Evolutionary conservation across 1,284 basidiomycete genomes (phyloP), one percentile per base, ranked within the genome.

Genomic region (Cryptococcus sp.): DNA sequence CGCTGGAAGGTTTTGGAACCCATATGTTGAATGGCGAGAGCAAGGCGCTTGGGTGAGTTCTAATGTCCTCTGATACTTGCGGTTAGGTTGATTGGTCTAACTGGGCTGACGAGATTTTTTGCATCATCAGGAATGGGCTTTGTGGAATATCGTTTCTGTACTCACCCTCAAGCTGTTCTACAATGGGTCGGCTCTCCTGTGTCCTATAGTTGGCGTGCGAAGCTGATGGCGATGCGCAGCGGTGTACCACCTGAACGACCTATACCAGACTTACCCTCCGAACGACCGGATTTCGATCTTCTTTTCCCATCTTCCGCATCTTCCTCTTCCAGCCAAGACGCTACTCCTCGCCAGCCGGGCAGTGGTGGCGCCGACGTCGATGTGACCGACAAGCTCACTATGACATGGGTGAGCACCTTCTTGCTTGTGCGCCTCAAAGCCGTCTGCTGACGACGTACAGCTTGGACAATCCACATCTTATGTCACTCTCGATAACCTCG

Each of bases 11-110:
- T 76, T 71, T 60, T 77, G 75, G 66, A 82, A 82, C 62, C 79
- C 80, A 2, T 78, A 80, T 50, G 73, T 75, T 11, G 81, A 82
- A 60, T 82, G 81, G 81, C 70, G 81, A 57, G 81, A 82, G 61
- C 81, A 82, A 64, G 81, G 80, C n/a, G 74, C 75, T 17, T 78
- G 77, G 77, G 75, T 76, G 40, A 44, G 74, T 68, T 6, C 2
- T 19, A n/a, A 53, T n/a, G 27, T 53, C 44, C 22, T 13, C 25
- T 22, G 16, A 5, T 1, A 6, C 11, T 7, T 27, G 6, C 31
- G 19, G 13, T 25, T 8, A 17, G 52, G 46, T 3, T 8, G 2
- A 35, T 35, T 8, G 31, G 8, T 35, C 31, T 35, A 35, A 3
- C 31, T 10, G 8, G 13, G 31, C 31, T 35, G 31, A 35, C 31